Evolutionary conservation across 2,329 filamentous ascomycete genomes (phyloP).

Genomic region (Phaeosphaeriaceae sp.): DNA sequence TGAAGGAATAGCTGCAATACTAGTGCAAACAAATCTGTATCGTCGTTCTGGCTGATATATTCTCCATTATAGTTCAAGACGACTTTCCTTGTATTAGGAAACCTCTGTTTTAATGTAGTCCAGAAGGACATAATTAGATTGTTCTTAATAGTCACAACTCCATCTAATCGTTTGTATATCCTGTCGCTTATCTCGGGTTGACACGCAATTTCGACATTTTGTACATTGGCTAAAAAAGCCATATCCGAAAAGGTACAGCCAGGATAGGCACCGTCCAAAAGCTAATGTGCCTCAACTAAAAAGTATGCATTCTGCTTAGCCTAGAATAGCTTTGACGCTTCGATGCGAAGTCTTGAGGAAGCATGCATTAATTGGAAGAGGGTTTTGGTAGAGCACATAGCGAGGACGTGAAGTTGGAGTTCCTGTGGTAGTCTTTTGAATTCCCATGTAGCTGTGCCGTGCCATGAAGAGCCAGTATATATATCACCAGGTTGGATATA

Average conservation of each 20-base stretch:
- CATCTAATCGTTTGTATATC: background rate
- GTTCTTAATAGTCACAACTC: conserved; percentile 1
- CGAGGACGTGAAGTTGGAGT: conserved; percentile 19
- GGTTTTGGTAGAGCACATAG: conserved; percentile 15
- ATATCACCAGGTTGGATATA: conserved; percentile 1
- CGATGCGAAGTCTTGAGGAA: conserved; percentile 17
- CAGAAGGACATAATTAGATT: conserved; percentile 12
- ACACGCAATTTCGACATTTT: conserved; percentile 22
- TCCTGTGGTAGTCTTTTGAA: conserved; percentile 17
- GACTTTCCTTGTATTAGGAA: conserved; percentile 15
- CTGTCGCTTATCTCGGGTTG: background rate
- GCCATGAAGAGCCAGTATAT: too few species aligned
- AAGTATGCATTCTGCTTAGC: conserved; percentile 11
- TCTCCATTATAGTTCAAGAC: conserved; percentile 16
- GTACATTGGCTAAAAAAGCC: conserved; percentile 13
- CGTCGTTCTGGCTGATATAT: background rate
- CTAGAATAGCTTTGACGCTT: conserved; percentile 27
- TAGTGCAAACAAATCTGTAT: conserved; percentile 7
- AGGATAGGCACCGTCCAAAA: conserved; percentile 14
- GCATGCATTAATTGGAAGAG: conserved; percentile 23
- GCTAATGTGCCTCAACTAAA: conserved; percentile 12
- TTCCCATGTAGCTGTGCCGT: background rate
- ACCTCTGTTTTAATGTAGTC: conserved; percentile 10
- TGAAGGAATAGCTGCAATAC: conserved; percentile 8
- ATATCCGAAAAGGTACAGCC: conserved; percentile 15